Evolutionary conservation across 495 filamentous ascomycete species (phyloP), one percentile per base, ranked within the genome.

Genomic region (Lentithecium fluviatile): DNA sequence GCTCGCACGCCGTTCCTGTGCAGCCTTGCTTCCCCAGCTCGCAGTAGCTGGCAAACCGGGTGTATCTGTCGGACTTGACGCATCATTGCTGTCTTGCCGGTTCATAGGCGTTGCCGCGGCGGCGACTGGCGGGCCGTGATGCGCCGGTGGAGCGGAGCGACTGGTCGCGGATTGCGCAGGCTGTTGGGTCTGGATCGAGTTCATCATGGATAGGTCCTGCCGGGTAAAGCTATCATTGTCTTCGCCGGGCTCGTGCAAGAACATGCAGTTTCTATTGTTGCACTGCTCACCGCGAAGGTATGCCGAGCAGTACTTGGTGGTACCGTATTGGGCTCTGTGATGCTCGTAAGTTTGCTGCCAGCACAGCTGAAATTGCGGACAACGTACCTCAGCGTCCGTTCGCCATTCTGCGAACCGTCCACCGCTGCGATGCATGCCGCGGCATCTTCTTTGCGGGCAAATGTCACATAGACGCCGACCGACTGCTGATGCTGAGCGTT

Each of bases 291-390:
- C 88, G 20, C 95, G 85, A 23, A 99, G 80, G 79, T 93, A 99
- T 8, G 94, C 94, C 0, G 94, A 97, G 74, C 94, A 99, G 71
- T 99, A 99, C 73, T 99, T 99, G 2, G 95, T 99, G 7, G 95
- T 99, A 20, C 95, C 95, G 53, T 95, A 89, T 73, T 97, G 95
- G 5, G 95, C 95, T 69, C 93, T 87, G 51, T 40, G 23, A 51
- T 46, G 58, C 5, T 12, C 29, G 62, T 79, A 58, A 80, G 69
- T 38, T 56, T 26, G 36, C 45, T 29, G 17, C 23, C 25, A 45
- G 29, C 8, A 13, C 47, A 45, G 19, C 24, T 25, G 25, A 2
- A 23, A 17, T 6, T 7, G 29, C 51, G 32, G 32, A 15, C 5
- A n/a, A 65, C 69, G 51, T 73, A 85, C 84, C 84, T 82, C 25